Percentiles rank a stretch among this genome's conserved stretches.
Evolutionary conservation across 139 green algal genomes (phyloP).

Genomic region (Chlorella sp.): DNA sequence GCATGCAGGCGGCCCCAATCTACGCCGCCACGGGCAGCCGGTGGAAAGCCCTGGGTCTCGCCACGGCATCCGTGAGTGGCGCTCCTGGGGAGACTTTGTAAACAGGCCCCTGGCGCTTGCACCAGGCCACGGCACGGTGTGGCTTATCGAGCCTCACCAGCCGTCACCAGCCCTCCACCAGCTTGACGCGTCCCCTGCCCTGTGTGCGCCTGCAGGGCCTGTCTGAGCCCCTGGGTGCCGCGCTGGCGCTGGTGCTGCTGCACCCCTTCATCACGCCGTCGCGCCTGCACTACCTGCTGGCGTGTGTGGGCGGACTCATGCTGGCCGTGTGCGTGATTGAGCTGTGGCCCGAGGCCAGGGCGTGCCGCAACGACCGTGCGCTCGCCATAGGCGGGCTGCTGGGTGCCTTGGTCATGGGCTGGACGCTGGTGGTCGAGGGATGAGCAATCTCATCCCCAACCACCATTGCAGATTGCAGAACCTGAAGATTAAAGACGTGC

Average conservation of each 20-base stretch:
- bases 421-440: constrained; percentile 48
- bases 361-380: constrained; percentile 55
- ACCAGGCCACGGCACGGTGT: too few species aligned
- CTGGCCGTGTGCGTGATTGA: constrained; percentile 75
- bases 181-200: too few species aligned
- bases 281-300: constrained; percentile 68
- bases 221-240: constrained; percentile 74
- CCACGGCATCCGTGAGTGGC: constrained; percentile 61
- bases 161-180: too few species aligned
- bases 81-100: too few species aligned
- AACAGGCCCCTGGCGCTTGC: too few species aligned
- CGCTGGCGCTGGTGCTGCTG: constrained; percentile 65
- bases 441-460: too few species aligned
- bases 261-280: constrained; percentile 54
- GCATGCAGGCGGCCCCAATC: constrained; percentile 82
- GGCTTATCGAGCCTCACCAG: too few species aligned
- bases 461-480: too few species aligned
- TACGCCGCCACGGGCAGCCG: constrained; percentile 80
- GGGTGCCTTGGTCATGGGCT: constrained; percentile 63
- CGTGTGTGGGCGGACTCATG: constrained; percentile 80
- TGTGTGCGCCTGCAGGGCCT: constrained; percentile 58
- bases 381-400: constrained; percentile 52
- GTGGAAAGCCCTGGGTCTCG: constrained; percentile 59
- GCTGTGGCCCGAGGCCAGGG: constrained; percentile 76
- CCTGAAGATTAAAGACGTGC: too few species aligned